phyloP scores from a whole-genome alignment of 1,284 basidiomycete genomes.

The Ganoderma meredithae region DNA sequence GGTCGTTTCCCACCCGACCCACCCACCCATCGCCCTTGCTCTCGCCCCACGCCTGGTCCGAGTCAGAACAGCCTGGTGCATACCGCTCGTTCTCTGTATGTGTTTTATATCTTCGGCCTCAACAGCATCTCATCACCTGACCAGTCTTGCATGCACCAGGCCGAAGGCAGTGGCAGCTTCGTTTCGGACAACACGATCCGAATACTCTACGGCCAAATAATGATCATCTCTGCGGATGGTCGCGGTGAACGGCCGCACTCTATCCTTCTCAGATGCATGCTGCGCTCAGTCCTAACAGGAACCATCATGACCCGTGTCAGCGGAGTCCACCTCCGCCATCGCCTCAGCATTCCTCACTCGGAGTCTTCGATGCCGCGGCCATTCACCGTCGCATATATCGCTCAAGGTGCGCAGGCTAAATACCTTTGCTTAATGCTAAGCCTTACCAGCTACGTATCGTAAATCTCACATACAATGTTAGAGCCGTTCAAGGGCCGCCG shows the following conservation, averaged over 20 bases:
- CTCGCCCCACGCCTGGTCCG: neutral
- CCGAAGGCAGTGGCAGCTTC: neutral
- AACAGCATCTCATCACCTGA: neutral
- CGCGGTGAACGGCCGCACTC: neutral
- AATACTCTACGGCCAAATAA: neutral
- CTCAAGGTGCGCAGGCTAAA: slow-evolving; percentile 5
- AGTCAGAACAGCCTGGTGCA: neutral
- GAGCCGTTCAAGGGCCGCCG: slow-evolving; percentile 20
- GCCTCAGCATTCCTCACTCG: neutral
- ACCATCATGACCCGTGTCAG: neutral
- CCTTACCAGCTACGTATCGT: neutral
- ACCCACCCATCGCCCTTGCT: too few species aligned
- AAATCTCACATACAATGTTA: slow-evolving; percentile 14
- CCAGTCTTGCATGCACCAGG: neutral
- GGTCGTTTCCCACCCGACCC: neutral
- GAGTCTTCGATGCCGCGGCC: neutral
- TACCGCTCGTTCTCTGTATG: neutral
- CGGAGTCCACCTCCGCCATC: neutral
- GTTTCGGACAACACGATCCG: neutral
- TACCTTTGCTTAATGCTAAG: neutral
- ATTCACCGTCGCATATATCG: slow-evolving; percentile 6
- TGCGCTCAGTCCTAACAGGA: neutral
- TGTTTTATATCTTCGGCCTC: neutral
- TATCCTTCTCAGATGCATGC: neutral
- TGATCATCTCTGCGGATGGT: neutral